These are phyloP conservation scores for Pseudogymnoascus sp. DNA, from an alignment of 2,329 filamentous ascomycete genomes.

Conservation along the genomic window DNA sequence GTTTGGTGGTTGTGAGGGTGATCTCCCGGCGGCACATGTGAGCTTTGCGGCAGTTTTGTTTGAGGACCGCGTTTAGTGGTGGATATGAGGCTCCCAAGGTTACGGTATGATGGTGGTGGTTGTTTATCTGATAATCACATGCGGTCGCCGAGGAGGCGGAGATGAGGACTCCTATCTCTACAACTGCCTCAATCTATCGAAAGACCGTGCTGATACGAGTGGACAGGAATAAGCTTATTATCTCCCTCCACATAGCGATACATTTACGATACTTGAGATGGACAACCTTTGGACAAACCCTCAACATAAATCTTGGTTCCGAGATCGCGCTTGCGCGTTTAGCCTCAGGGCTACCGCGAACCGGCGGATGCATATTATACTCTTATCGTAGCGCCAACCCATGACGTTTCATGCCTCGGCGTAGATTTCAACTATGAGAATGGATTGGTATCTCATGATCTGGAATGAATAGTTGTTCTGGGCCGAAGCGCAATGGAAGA, in stretches of 20 bases:
- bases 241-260: neutral
- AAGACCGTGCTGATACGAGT: neutral
- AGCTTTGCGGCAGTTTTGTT: neutral
- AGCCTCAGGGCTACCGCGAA: neutral
- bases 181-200: neutral
- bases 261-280: neutral
- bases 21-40: neutral
- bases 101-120: neutral
- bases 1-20: neutral
- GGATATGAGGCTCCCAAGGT: neutral
- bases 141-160: neutral
- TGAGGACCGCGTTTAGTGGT: neutral
- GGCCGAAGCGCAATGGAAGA: neutral
- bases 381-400: neutral
- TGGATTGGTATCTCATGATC: too few species aligned
- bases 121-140: neutral
- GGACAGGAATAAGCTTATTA: neutral
- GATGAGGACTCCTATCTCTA: neutral
- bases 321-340: neutral
- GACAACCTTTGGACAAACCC: neutral
- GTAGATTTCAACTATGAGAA: neutral
- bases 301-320: neutral
- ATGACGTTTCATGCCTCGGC: neutral
- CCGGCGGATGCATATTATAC: neutral
- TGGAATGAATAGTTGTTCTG: neutral